A percentile compares a stretch with the other conserved stretches of the same genome.
Evolutionary conservation across 2,329 filamentous ascomycete genomes (phyloP).

Genomic region (Phymatotrichopsis omnivora): DNA sequence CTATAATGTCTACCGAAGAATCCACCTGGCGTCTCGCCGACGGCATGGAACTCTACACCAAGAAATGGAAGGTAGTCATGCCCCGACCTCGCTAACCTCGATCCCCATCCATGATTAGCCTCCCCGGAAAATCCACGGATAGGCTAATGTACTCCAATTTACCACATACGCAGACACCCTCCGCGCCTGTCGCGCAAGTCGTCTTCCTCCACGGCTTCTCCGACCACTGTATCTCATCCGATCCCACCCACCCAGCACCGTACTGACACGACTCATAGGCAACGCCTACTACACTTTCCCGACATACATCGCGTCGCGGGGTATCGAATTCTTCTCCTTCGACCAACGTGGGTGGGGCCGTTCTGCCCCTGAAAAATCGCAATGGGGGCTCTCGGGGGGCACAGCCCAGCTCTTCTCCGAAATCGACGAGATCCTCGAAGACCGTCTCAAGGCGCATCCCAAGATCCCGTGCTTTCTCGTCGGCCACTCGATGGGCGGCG

Average conservation of each 20-base stretch:
- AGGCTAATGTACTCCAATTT: slow-evolving; percentile 14
- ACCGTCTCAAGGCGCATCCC: slow-evolving; percentile 38
- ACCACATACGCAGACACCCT: slow-evolving; percentile 42
- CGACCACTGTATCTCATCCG: slow-evolving; percentile 51
- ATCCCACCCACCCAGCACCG: background rate
- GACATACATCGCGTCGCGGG: slow-evolving; percentile 54
- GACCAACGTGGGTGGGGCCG: slow-evolving; percentile 83
- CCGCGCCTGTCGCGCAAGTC: slow-evolving; percentile 55
- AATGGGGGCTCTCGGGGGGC: slow-evolving; percentile 58
- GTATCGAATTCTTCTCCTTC: slow-evolving; percentile 66
- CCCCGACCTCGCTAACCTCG: slow-evolving; percentile 1
- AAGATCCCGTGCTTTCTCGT: slow-evolving; percentile 65
- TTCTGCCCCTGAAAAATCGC: slow-evolving; percentile 46
- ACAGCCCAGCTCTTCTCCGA: slow-evolving; percentile 65
- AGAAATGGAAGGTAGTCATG: slow-evolving; percentile 52
- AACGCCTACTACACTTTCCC: slow-evolving; percentile 69
- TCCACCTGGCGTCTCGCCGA: slow-evolving; percentile 44
- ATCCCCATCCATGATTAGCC: slow-evolving; percentile 37
- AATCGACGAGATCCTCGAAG: slow-evolving; percentile 62
- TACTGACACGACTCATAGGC: slow-evolving; percentile 36
- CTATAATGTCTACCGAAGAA: too few species aligned
- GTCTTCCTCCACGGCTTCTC: slow-evolving; percentile 84
- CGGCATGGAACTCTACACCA: slow-evolving; percentile 48
- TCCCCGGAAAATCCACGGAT: slow-evolving; percentile 39
- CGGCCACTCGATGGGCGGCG: slow-evolving; percentile 88